Conservation (phyloP, 228 moss, liverwort and hornwort genomes). For the Sphagnum fallax region DNA sequence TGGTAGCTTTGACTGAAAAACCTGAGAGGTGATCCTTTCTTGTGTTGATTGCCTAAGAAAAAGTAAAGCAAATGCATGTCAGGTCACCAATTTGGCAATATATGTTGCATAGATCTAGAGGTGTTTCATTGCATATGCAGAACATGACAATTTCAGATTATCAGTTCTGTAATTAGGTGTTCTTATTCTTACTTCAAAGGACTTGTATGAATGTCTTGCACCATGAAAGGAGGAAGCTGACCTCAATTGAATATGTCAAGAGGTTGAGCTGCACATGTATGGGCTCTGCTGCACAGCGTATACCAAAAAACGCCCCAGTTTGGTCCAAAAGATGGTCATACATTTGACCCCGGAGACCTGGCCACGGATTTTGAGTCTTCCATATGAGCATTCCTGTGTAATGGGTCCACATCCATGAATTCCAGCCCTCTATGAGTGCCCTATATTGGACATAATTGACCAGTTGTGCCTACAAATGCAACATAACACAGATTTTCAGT, state of each 20-base stretch:
- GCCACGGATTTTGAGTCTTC: conserved; percentile 97
- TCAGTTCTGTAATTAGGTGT: too few relatives aligned
- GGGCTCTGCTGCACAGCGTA: conserved; percentile 74
- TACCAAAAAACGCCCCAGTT: conserved; percentile 89
- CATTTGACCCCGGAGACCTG: conserved; percentile 86
- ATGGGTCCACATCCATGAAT: conserved; percentile 92
- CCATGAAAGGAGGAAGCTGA: conserved; percentile 5
- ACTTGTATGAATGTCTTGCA: neutral
- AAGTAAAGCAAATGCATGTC: neutral
- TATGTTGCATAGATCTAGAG: too few relatives aligned
- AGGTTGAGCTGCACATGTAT: conserved; percentile 86
- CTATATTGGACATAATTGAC: conserved; percentile 87
- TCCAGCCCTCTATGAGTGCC: conserved; percentile 91
- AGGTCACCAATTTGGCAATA: neutral
- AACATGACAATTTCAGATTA: too few relatives aligned
- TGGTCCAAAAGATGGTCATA: conserved; percentile 93
- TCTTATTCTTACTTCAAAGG: too few relatives aligned
- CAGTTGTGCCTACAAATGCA: conserved; percentile 71
- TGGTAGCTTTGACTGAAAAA: conserved; percentile 38
- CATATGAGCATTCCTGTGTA: conserved; percentile 83
- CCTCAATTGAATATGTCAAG: conserved; percentile 63
- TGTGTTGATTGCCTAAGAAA: conserved; percentile 70
- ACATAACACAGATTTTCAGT: neutral
- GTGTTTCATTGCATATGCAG: too few relatives aligned
- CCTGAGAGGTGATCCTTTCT: conserved; percentile 29